Percentiles rank a stretch among this genome's conserved stretches.
phyloP scores from a whole-genome alignment of 2,329 filamentous ascomycete species.

The Penicillium olsonii region DNA sequence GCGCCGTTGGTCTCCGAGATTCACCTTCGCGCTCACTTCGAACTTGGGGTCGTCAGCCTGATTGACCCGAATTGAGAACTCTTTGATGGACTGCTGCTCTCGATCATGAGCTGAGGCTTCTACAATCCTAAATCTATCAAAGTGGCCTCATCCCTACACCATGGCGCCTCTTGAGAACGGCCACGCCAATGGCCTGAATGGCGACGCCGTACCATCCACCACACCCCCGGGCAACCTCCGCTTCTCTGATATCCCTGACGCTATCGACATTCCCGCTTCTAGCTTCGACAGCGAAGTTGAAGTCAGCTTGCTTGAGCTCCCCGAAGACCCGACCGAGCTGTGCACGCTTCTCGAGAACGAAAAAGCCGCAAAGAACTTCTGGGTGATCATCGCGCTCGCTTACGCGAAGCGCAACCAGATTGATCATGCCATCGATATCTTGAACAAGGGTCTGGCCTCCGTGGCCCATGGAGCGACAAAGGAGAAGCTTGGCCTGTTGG shows the following conservation, averaged over 20 bases:
- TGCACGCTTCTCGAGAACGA: slow-evolving; percentile 96
- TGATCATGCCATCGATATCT: slow-evolving; percentile 73
- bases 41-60: slow-evolving; percentile 10
- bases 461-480: slow-evolving; percentile 70
- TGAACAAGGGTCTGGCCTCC: slow-evolving; percentile 72
- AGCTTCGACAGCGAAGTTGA: slow-evolving; percentile 73
- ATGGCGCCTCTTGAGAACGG: slow-evolving; percentile 57
- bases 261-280: slow-evolving; percentile 65
- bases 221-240: slow-evolving; percentile 45
- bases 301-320: slow-evolving; percentile 85
- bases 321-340: slow-evolving; percentile 91
- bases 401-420: slow-evolving; percentile 96
- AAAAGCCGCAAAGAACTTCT: slow-evolving; percentile 84
- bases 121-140: slow-evolving; percentile 11
- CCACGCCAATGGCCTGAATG: slow-evolving; percentile 55
- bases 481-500: slow-evolving; percentile 82
- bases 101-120: slow-evolving; percentile 35
- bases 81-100: slow-evolving; percentile 14
- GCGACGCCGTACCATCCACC: slow-evolving; percentile 35
- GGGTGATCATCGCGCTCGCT: slow-evolving; percentile 96
- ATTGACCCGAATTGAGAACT: slow-evolving; percentile 8
- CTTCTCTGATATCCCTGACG: slow-evolving; percentile 63
- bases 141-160: slow-evolving; percentile 26
- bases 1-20: slow-evolving; percentile 18
- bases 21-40: slow-evolving; percentile 21